These are phyloP conservation scores for Zizania palustris DNA, from an alignment of 202 grass and related monocot genomes.

Conservation along the genomic window DNA sequence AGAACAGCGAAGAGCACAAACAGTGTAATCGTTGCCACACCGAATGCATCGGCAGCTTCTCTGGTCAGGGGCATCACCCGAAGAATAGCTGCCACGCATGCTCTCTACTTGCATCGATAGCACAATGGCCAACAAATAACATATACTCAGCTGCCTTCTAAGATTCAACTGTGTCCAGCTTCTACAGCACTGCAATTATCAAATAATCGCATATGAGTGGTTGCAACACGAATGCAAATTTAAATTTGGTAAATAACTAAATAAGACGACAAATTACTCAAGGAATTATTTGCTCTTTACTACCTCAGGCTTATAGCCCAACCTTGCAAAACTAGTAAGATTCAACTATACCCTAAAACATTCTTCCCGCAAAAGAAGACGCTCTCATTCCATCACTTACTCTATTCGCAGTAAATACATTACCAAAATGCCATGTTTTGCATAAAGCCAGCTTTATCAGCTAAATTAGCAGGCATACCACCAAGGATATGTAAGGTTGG, in stretches of 20 bases:
- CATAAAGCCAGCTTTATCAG: slow-evolving; percentile 15
- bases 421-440: background rate
- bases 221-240: background rate
- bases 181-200: slow-evolving; percentile 44
- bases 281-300: background rate
- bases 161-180: slow-evolving; percentile 33
- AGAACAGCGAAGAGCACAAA: slow-evolving; percentile 66
- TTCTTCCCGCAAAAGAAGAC: background rate
- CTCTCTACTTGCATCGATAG: slow-evolving; percentile 86
- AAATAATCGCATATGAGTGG: slow-evolving; percentile 6
- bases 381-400: background rate
- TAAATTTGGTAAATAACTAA: background rate
- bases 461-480: slow-evolving; percentile 15
- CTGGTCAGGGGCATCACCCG: slow-evolving; percentile 97
- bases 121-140: slow-evolving; percentile 60
- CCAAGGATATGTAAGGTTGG: slow-evolving; percentile 31
- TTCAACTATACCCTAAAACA: slow-evolving; percentile 29
- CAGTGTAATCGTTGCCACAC: slow-evolving; percentile 77
- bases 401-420: background rate
- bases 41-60: slow-evolving; percentile 86
- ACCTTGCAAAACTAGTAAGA: slow-evolving; percentile 9
- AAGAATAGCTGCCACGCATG: slow-evolving; percentile 92
- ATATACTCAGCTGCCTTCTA: slow-evolving; percentile 39
- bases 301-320: background rate
- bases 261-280: background rate